Evolutionary conservation across 148 eudicot genomes (phyloP).

Genomic region (Vaccinium darrowii): DNA sequence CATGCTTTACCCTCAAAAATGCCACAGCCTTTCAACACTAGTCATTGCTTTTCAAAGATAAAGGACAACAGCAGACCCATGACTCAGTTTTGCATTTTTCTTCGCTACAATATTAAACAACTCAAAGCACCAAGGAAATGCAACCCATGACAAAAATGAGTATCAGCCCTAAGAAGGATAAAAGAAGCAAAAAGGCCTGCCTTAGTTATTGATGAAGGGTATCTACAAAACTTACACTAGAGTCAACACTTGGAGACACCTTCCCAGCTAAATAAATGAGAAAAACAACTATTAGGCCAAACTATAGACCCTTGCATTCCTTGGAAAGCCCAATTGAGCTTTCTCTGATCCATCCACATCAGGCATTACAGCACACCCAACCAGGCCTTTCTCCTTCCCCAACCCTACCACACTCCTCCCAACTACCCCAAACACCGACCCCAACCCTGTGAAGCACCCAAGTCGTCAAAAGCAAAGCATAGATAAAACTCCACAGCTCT

Average conservation of each 20-base stretch:
- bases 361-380: neutral
- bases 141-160: neutral
- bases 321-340: neutral
- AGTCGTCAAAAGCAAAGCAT: neutral
- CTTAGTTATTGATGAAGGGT: neutral
- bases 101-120: neutral
- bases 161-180: neutral
- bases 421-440: neutral
- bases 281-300: neutral
- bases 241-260: neutral
- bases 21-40: neutral
- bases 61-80: neutral
- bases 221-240: neutral
- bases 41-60: neutral
- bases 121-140: neutral
- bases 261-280: neutral
- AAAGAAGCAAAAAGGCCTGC: neutral
- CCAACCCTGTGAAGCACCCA: neutral
- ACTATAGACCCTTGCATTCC: neutral
- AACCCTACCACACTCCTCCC: neutral
- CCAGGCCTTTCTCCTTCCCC: neutral
- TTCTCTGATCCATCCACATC: neutral
- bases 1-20: constrained; percentile 6
- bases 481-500: neutral
- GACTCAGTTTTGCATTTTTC: neutral